phyloP scores from a whole-genome alignment of 2,329 filamentous ascomycete species.

The Fusarium nodosum region DNA sequence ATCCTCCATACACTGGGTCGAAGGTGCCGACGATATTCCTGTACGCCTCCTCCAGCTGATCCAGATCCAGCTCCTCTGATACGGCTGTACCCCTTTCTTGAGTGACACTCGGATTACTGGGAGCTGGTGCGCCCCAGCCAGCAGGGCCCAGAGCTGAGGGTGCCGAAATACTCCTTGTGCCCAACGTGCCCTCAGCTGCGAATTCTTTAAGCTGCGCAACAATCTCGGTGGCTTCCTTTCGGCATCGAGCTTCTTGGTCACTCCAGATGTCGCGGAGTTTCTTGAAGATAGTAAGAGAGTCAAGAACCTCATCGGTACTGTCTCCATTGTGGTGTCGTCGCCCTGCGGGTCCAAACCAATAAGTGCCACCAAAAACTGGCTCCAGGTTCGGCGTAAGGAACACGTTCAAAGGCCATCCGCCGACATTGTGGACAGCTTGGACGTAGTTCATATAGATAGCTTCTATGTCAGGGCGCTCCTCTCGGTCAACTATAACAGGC shows the following conservation, averaged over 20 bases:
- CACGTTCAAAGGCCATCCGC: constrained; percentile 96
- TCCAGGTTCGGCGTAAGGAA: constrained; percentile 94
- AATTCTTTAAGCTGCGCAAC: constrained; percentile 86
- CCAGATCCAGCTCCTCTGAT: constrained; percentile 84
- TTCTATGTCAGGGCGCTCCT: constrained; percentile 94
- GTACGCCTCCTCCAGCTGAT: constrained; percentile 91
- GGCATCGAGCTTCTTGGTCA: constrained; percentile 85
- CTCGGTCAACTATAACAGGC: constrained; percentile 91
- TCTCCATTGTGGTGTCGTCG: constrained; percentile 55
- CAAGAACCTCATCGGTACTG: constrained; percentile 71
- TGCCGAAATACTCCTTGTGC: constrained; percentile 56
- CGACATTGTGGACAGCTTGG: constrained; percentile 89
- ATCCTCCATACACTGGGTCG: constrained; percentile 83
- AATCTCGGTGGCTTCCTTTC: constrained; percentile 86
- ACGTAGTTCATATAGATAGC: constrained; percentile 99
- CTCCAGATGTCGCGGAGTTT: constrained; percentile 84
- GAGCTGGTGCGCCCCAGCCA: constrained; percentile 52
- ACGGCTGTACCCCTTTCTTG: constrained; percentile 50
- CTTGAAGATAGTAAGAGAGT: constrained; percentile 84
- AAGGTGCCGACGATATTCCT: constrained; percentile 84
- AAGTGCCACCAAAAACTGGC: constrained; percentile 95
- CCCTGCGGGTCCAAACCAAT: constrained; percentile 87
- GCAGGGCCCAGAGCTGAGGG: constrained; percentile 50
- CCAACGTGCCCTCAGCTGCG: constrained; percentile 85
- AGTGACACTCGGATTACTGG: constrained; percentile 43